Evolutionary conservation across 192 early-diverging fungal species (phyloP).

Genomic region (Coemansia sp.): DNA sequence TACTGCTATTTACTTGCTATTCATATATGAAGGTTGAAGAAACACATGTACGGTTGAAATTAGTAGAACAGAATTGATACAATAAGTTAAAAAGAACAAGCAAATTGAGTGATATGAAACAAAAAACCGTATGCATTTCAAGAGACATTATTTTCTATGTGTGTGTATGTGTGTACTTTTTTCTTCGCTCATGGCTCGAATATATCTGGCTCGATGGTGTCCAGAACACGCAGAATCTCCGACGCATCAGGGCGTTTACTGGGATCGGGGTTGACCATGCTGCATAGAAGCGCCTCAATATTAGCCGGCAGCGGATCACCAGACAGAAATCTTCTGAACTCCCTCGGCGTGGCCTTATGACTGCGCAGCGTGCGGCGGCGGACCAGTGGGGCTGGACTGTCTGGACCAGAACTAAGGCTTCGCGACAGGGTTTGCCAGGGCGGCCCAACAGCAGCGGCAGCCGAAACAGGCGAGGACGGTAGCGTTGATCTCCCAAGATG

Average conservation of each 20-base stretch:
- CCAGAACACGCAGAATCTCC: slow-evolving; percentile 35
- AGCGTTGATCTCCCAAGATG: slow-evolving; percentile 13
- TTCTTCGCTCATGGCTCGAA: slow-evolving; percentile 31
- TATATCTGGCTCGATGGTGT: slow-evolving; percentile 45
- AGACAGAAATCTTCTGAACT: slow-evolving; percentile 46
- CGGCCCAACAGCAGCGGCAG: neutral
- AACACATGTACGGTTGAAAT: neutral
- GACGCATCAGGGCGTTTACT: slow-evolving; percentile 40
- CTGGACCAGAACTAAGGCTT: slow-evolving; percentile 28
- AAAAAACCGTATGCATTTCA: neutral
- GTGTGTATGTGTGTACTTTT: neutral
- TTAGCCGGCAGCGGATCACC: slow-evolving; percentile 41
- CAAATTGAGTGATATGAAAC: neutral
- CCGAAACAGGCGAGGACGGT: slow-evolving; percentile 25
- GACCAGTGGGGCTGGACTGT: slow-evolving; percentile 18
- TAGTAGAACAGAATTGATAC: no score
- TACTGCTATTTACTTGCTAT: neutral
- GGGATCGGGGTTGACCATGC: slow-evolving; percentile 47
- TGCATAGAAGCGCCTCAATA: slow-evolving; percentile 39
- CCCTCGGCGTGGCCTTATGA: slow-evolving; percentile 29
- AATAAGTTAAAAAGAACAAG: no score
- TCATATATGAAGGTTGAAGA: neutral
- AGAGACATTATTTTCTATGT: neutral
- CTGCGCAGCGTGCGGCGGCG: slow-evolving; percentile 46
- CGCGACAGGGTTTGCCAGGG: slow-evolving; percentile 16